Evolutionary conservation across 495 filamentous ascomycete genomes (phyloP).

Genomic region (Cudoniella acicularis): DNA sequence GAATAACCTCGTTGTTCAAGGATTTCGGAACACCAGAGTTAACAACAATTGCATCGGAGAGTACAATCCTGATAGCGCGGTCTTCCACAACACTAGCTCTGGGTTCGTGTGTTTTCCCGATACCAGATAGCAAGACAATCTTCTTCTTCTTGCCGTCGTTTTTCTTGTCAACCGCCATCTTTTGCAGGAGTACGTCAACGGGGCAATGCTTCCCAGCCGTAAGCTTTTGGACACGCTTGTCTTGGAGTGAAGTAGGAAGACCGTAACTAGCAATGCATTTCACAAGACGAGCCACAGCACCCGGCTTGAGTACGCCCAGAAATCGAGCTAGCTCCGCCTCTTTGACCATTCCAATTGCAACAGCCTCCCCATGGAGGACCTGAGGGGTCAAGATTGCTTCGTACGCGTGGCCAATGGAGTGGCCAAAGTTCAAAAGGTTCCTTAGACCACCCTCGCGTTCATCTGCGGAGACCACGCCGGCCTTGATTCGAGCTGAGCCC

Average conservation of each 20-base stretch:
- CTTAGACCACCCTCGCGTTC: slow-evolving; percentile 92
- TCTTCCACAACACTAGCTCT: slow-evolving; percentile 87
- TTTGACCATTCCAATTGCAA: slow-evolving; percentile 97
- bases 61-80: slow-evolving; percentile 74
- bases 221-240: slow-evolving; percentile 78
- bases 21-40: slow-evolving; percentile 60
- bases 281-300: slow-evolving; percentile 81
- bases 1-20: slow-evolving; percentile 70
- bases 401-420: slow-evolving; percentile 96
- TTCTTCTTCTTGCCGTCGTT: slow-evolving; percentile 95
- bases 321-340: slow-evolving; percentile 91
- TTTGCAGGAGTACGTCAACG: slow-evolving; percentile 80
- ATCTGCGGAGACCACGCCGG: slow-evolving; percentile 86
- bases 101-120: slow-evolving; percentile 82
- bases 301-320: slow-evolving; percentile 80
- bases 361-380: slow-evolving; percentile 90
- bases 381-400: slow-evolving; percentile 95
- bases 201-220: slow-evolving; percentile 87
- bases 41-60: slow-evolving; percentile 77
- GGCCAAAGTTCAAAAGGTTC: slow-evolving; percentile 95
- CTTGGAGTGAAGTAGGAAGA: slow-evolving; percentile 79
- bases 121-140: slow-evolving; percentile 88
- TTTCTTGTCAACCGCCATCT: slow-evolving; percentile 99
- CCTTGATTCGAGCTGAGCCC: slow-evolving; percentile 86
- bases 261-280: slow-evolving; percentile 95